These are phyloP conservation scores for Aspergillus cristatus DNA, from an alignment of 495 filamentous ascomycete species.

Conservation along the genomic window DNA sequence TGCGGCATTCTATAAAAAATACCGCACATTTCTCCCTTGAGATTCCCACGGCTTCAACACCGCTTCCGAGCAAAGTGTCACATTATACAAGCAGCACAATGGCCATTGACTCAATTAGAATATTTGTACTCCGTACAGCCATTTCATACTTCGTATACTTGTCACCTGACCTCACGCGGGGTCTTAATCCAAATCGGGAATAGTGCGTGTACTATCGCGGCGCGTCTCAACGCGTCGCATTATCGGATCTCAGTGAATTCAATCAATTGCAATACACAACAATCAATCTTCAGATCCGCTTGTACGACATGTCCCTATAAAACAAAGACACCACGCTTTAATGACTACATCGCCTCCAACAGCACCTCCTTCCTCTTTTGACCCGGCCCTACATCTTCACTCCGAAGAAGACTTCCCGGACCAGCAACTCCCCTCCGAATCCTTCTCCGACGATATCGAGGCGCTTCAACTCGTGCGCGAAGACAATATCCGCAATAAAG, in stretches of 20 bases:
- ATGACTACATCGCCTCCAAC: slow-evolving; percentile 30
- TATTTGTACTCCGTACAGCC: too few species aligned
- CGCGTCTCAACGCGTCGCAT: too few species aligned
- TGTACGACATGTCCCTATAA: too few species aligned
- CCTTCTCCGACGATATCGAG: slow-evolving; percentile 54
- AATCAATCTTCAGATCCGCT: too few species aligned
- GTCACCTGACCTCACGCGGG: background rate
- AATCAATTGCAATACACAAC: too few species aligned
- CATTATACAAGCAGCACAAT: too few species aligned
- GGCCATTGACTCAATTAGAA: too few species aligned
- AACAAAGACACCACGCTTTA: slow-evolving; percentile 12
- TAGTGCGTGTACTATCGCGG: too few species aligned
- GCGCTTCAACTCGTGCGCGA: slow-evolving; percentile 41
- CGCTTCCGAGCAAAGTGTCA: too few species aligned
- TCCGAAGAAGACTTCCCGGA: slow-evolving; percentile 25
- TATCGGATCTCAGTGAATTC: too few species aligned
- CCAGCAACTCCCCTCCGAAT: slow-evolving; percentile 22
- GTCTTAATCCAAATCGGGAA: background rate
- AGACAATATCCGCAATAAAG: slow-evolving; percentile 45
- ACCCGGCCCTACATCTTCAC: slow-evolving; percentile 44
- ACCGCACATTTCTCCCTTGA: slow-evolving; percentile 25
- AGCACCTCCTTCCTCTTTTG: slow-evolving; percentile 40
- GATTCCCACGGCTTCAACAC: too few species aligned
- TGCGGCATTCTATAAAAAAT: slow-evolving; percentile 18
- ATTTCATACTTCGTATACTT: too few species aligned